Evolutionary conservation across 1,139 yeast species (phyloP).

Genomic region (Arxiozyma slooffiae): DNA sequence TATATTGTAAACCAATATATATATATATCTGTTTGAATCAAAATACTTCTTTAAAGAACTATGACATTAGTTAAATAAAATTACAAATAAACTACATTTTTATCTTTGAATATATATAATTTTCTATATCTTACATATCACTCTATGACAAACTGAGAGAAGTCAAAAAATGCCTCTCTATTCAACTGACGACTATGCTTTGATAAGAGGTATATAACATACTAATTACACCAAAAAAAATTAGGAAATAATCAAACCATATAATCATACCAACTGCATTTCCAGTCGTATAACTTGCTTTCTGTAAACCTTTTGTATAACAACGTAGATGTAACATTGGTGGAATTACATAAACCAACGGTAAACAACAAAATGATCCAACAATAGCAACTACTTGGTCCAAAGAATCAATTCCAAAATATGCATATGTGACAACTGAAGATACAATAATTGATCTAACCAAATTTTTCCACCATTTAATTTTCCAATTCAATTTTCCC

Average conservation of each 20-base stretch:
- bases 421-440: constrained; percentile 44
- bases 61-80: too few species aligned
- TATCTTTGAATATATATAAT: too few species aligned
- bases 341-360: constrained; percentile 74
- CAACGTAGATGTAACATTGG: constrained; percentile 50
- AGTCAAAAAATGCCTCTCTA: not conserved
- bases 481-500: constrained; percentile 43
- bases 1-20: too few species aligned
- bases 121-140: not conserved
- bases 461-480: constrained; percentile 61
- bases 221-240: constrained; percentile 48
- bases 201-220: constrained; percentile 60
- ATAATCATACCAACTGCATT: not conserved
- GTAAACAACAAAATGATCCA: constrained; percentile 76
- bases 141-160: not conserved
- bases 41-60: not conserved
- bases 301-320: not conserved
- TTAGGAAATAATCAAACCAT: constrained; percentile 39
- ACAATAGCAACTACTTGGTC: constrained; percentile 68
- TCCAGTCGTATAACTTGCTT: not conserved
- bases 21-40: not conserved
- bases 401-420: constrained; percentile 54
- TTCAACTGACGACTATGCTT: constrained; percentile 29
- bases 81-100: not conserved
- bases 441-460: constrained; percentile 47